Conservation (phyloP, 164 flowering plant species). For the Euptelea pleiosperma region DNA sequence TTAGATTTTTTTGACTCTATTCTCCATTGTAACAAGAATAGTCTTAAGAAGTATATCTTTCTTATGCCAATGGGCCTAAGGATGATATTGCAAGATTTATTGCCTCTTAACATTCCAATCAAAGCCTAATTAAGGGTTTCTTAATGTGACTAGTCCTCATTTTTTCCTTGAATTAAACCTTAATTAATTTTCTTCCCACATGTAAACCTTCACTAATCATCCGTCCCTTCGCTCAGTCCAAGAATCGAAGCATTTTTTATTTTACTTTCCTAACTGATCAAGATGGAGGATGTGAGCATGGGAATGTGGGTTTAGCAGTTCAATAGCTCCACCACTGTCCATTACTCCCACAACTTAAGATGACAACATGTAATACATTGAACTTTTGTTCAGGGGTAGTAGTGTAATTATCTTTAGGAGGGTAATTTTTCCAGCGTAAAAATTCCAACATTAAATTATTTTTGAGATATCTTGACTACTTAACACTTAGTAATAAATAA, state of each 20-base stretch:
- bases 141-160: neutral
- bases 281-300: slow-evolving; percentile 99
- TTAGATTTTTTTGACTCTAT: neutral
- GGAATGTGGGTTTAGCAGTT: slow-evolving; percentile 97
- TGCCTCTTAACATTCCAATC: slow-evolving; percentile 58
- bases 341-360: slow-evolving; percentile 82
- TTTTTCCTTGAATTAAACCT: neutral
- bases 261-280: slow-evolving; percentile 81
- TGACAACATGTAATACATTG: no score
- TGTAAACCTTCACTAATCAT: neutral
- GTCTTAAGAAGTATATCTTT: slow-evolving; percentile 91
- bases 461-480: no score
- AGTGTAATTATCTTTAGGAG: no score
- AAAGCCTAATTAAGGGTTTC: slow-evolving; percentile 70
- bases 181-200: neutral
- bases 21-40: slow-evolving; percentile 61
- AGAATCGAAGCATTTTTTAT: neutral
- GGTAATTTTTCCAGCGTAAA: no score
- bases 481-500: no score
- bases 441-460: no score
- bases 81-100: slow-evolving; percentile 75
- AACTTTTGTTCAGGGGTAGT: no score
- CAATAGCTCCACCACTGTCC: slow-evolving; percentile 61
- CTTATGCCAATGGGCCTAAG: slow-evolving; percentile 98
- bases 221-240: neutral